Evolutionary conservation across 2,329 filamentous ascomycete species (phyloP).

Genomic region (Aquanectria penicillioides): DNA sequence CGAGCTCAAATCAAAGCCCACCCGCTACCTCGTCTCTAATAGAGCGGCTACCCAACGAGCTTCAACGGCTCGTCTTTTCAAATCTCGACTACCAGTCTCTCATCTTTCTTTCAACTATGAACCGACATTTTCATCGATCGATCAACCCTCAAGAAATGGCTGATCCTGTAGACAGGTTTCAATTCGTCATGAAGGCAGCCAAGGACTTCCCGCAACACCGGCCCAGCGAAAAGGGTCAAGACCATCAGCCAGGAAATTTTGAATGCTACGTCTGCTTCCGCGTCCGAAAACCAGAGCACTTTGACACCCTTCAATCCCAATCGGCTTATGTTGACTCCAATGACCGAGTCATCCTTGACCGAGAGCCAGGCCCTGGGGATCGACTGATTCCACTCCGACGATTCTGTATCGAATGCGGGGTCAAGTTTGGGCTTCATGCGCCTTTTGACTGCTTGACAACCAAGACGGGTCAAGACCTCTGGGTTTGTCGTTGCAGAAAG

Average conservation of each 20-base stretch:
- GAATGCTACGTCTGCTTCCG: slow-evolving; percentile 56
- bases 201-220: slow-evolving; percentile 54
- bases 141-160: slow-evolving; percentile 49
- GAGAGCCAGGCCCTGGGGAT: slow-evolving; percentile 43
- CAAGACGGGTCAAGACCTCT: slow-evolving; percentile 50
- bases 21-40: slow-evolving; percentile 36
- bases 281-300: slow-evolving; percentile 51
- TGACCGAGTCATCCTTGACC: slow-evolving; percentile 43
- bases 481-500: slow-evolving; percentile 51
- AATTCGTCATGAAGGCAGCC: slow-evolving; percentile 54
- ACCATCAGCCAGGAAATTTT: slow-evolving; percentile 52
- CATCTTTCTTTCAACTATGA: slow-evolving; percentile 51
- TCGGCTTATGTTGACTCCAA: slow-evolving; percentile 46
- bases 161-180: slow-evolving; percentile 48
- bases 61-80: slow-evolving; percentile 47
- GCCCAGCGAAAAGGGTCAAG: slow-evolving; percentile 48
- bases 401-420: slow-evolving; percentile 55
- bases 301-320: slow-evolving; percentile 50
- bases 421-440: slow-evolving; percentile 49
- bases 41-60: slow-evolving; percentile 47
- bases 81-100: slow-evolving; percentile 54
- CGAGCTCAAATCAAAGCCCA: neutral
- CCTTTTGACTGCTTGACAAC: slow-evolving; percentile 51
- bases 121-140: slow-evolving; percentile 45
- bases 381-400: slow-evolving; percentile 48